Conservation (phyloP, 169 alveolate species). For the Hepatocystis sp. region DNA sequence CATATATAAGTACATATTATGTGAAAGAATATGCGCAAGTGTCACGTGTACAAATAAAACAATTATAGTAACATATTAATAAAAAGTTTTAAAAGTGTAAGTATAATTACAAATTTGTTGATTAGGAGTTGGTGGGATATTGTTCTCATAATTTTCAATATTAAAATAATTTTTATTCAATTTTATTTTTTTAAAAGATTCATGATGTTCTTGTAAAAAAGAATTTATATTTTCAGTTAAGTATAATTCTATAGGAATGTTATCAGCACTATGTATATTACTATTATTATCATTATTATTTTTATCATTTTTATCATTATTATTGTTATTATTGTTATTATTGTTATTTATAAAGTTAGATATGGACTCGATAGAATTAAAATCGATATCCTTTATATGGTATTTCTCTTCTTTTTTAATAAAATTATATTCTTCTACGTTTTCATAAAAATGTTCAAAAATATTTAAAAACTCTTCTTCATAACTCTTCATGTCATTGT, state of each 20-base stretch:
- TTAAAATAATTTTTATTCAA: conserved; percentile 32
- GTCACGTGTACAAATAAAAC: no score
- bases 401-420: conserved; percentile 10
- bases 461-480: conserved; percentile 42
- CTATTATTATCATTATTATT: no score
- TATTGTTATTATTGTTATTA: no score
- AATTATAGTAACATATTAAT: no score
- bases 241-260: conserved; percentile 1
- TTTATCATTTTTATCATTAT: no score
- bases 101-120: no score
- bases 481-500: conserved; percentile 50
- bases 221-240: conserved; percentile 14
- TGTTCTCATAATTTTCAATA: conserved; percentile 11
- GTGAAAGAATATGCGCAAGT: no score
- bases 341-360: conserved; percentile 2
- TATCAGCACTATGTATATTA: not conserved
- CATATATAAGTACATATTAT: not conserved
- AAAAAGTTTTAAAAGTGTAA: no score
- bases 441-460: conserved; percentile 18
- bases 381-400: conserved; percentile 1
- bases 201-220: conserved; percentile 40
- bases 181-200: conserved; percentile 47
- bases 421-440: conserved; percentile 7
- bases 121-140: conserved; percentile 51
- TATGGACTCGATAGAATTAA: conserved; percentile 37